Conservation (phyloP, 176 grass and related monocot genomes). For the Hordeum marinum region DNA sequence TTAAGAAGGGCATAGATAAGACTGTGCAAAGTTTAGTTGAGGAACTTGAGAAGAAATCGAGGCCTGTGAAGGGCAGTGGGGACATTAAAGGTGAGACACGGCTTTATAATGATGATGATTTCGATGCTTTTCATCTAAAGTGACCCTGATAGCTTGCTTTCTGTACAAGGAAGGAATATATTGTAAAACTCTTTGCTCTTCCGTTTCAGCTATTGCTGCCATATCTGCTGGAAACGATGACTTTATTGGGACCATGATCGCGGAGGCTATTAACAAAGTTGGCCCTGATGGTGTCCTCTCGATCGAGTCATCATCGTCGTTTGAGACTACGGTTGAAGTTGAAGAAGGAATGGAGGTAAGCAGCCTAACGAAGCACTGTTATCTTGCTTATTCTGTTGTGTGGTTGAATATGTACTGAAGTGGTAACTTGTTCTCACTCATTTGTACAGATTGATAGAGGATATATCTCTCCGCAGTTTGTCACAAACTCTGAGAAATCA, state of each 20-base stretch:
- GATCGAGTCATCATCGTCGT: constrained; percentile 84
- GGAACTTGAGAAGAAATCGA: constrained; percentile 83
- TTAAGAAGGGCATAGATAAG: constrained; percentile 94
- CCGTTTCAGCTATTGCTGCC: constrained; percentile 59
- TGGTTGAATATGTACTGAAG: not conserved
- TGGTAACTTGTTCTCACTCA: not conserved
- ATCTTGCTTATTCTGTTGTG: not conserved
- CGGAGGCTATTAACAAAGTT: constrained; percentile 89
- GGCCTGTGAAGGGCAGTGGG: constrained; percentile 65
- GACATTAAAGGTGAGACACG: constrained; percentile 65
- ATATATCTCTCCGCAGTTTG: constrained; percentile 89
- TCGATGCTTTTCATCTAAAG: not conserved
- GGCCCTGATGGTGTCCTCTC: constrained; percentile 92
- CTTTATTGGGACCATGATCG: constrained; percentile 75
- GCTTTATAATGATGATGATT: not conserved
- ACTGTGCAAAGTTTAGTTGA: constrained; percentile 64
- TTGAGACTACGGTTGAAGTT: constrained; percentile 89
- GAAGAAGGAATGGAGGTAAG: constrained; percentile 97
- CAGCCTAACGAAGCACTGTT: not conserved
- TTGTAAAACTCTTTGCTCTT: not conserved
- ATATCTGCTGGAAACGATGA: constrained; percentile 96
- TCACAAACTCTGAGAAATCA: constrained; percentile 87
- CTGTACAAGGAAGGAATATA: not conserved
- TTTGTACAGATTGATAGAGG: constrained; percentile 76
- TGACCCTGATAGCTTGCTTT: not conserved